These are phyloP conservation scores for Aspergillus sp. DNA, from an alignment of 2,329 filamentous ascomycete genomes.

Conservation along the genomic window DNA sequence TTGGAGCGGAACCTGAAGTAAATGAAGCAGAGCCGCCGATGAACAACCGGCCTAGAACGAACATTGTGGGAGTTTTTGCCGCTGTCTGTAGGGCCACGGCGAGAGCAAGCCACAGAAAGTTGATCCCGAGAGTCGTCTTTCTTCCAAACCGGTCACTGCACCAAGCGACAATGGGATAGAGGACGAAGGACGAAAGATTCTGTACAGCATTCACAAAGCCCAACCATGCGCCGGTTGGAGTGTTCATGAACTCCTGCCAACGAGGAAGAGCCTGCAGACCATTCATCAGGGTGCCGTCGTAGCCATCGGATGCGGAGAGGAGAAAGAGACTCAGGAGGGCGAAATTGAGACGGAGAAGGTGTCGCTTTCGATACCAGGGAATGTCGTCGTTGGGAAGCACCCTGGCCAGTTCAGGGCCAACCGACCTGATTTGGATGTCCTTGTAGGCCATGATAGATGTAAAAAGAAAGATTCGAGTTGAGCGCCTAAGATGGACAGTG, in stretches of 20 bases:
- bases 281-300: conserved; percentile 7
- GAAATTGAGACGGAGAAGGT: not conserved
- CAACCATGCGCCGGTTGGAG: not conserved
- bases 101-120: not conserved
- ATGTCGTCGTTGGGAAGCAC: not conserved
- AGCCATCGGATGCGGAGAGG: not conserved
- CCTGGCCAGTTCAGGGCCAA: not conserved
- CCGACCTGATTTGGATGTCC: not conserved
- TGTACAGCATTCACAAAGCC: conserved; percentile 3
- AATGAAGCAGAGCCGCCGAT: not conserved
- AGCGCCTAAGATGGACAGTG: no score
- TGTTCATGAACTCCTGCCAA: conserved; percentile 2
- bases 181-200: not conserved
- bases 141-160: not conserved
- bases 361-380: not conserved
- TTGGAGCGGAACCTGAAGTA: not conserved
- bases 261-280: conserved; percentile 1
- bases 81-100: not conserved
- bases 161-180: not conserved
- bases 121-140: not conserved
- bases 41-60: not conserved
- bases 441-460: not conserved
- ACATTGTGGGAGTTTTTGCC: not conserved
- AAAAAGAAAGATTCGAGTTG: no score
- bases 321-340: not conserved